Percentiles rank a stretch among this genome's conserved stretches.
These are phyloP conservation scores for Aureobasidium sp. DNA, from an alignment of 2,329 filamentous ascomycete genomes.

Conservation along the genomic window DNA sequence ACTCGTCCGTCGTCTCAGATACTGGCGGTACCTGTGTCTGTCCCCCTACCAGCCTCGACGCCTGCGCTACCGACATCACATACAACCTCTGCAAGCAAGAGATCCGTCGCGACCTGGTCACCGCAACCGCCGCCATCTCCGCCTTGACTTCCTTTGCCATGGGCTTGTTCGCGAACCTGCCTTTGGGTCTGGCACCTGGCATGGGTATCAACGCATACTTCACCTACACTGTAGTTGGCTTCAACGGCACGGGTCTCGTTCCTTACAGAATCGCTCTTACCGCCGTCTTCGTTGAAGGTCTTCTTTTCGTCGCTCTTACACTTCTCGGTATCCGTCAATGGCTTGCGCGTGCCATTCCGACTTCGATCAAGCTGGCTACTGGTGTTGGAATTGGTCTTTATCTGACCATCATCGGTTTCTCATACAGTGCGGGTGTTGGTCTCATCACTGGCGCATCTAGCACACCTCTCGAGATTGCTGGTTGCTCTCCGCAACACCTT, in stretches of 20 bases:
- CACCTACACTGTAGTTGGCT: conserved; percentile 70
- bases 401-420: conserved; percentile 64
- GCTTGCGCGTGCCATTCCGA: conserved; percentile 74
- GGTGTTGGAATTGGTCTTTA: conserved; percentile 81
- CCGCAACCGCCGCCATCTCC: conserved; percentile 74
- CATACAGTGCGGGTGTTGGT: conserved; percentile 75
- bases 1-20: conserved; percentile 59
- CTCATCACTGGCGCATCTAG: conserved; percentile 58
- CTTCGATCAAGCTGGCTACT: conserved; percentile 78
- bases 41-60: conserved; percentile 38
- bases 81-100: conserved; percentile 54
- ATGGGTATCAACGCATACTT: conserved; percentile 87
- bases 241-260: conserved; percentile 62
- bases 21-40: conserved; percentile 71
- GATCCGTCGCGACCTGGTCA: conserved; percentile 71
- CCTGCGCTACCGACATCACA: conserved; percentile 46
- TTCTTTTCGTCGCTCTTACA: conserved; percentile 73
- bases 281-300: conserved; percentile 81
- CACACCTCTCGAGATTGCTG: conserved; percentile 67
- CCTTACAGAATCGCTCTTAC: conserved; percentile 70
- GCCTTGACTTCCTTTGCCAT: conserved; percentile 73
- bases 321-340: conserved; percentile 76
- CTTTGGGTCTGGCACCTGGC: conserved; percentile 54
- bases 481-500: conserved; percentile 51
- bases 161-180: conserved; percentile 66